Evolutionary conservation across 2,329 filamentous ascomycete species (phyloP), one percentile per base, ranked within the genome.

Genomic region (Aspergillus sp.): DNA sequence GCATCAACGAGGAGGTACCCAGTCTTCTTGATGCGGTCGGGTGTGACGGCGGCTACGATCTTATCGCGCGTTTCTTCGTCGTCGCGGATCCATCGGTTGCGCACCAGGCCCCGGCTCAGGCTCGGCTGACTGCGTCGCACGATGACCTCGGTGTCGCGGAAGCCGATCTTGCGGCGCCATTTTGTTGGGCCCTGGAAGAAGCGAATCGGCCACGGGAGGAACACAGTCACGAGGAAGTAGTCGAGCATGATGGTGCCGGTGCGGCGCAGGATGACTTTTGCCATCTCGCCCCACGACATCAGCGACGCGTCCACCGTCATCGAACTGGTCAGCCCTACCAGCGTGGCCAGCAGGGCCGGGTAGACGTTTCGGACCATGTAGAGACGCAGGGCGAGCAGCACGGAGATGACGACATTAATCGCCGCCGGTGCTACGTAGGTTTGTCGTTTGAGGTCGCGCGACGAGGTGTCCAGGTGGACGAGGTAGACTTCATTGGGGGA

Each of bases 1-100:
- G 81, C 82, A 67, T 92, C 89, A 79, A 95, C 88, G 60, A 94
- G 85, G 57, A 95, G 73, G 67, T 95, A 95, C 17, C 90, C 91
- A 26, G 91, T 96, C 80, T 95, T 96, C 60, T 81, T 77, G 62
- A 93, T 76, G 48, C 85, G 78, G 62, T 83, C 73, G 19, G 84
- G 81, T 14, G 86, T 80, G 3, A 92, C 87, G 2, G 90, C 92
- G 2, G 83, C 80, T 56, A 85, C 71, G 43, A 95, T 79, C 60
- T 70, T 71, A n/a, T 74, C 73, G 55, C 81, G 80, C 32, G 78
- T 80, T 54, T 73, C 73, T 53, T 84, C 73, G 45, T 85, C 76
- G 50, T 85, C 79, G 6, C 66, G 64, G 24, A 73, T 70, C 70
- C 70, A 73, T 30, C 61, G 61, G 43, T 75, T 70, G 52, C 82